phyloP scores from a whole-genome alignment of 164 flowering plant genomes.

The Vitis rupestris region DNA sequence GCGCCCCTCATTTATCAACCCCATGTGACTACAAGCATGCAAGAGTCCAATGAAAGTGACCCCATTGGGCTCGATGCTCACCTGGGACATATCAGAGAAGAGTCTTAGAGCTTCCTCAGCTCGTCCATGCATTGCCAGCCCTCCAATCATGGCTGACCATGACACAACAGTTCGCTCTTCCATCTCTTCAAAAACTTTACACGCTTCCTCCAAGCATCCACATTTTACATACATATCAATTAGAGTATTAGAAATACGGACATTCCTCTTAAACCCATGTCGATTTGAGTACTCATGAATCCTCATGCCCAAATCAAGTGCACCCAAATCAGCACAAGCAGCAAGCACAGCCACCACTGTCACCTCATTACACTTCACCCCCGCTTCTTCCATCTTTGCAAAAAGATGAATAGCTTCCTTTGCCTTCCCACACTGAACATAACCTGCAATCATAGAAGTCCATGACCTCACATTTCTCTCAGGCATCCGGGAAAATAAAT shows the following conservation, averaged over 20 bases:
- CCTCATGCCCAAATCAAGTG: constrained; percentile 55
- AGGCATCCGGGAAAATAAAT: constrained; percentile 55
- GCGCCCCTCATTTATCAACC: constrained; percentile 47
- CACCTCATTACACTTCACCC: constrained; percentile 56
- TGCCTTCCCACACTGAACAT: constrained; percentile 56
- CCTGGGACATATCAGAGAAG: constrained; percentile 38
- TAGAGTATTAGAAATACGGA: constrained; percentile 54
- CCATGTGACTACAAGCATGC: constrained; percentile 72
- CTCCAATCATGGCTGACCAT: constrained; percentile 83
- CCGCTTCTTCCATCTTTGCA: constrained; percentile 53
- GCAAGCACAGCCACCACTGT: constrained; percentile 68
- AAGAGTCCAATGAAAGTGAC: constrained; percentile 59
- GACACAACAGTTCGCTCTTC: constrained; percentile 62
- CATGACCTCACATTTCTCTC: constrained; percentile 63
- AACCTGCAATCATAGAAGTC: constrained; percentile 67
- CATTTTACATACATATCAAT: constrained; percentile 84
- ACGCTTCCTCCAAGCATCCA: constrained; percentile 59
- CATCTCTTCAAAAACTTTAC: constrained; percentile 47
- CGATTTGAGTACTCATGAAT: constrained; percentile 49
- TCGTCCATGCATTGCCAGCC: constrained; percentile 60
- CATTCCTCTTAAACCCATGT: constrained; percentile 46
- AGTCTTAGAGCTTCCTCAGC: constrained; percentile 45
- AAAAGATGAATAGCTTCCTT: constrained; percentile 54
- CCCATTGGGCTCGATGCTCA: constrained; percentile 48
- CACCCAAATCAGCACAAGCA: constrained; percentile 75